Evolutionary conservation across 257 asterid genomes (phyloP).

Genomic region (Cynanchum wilfordii): DNA sequence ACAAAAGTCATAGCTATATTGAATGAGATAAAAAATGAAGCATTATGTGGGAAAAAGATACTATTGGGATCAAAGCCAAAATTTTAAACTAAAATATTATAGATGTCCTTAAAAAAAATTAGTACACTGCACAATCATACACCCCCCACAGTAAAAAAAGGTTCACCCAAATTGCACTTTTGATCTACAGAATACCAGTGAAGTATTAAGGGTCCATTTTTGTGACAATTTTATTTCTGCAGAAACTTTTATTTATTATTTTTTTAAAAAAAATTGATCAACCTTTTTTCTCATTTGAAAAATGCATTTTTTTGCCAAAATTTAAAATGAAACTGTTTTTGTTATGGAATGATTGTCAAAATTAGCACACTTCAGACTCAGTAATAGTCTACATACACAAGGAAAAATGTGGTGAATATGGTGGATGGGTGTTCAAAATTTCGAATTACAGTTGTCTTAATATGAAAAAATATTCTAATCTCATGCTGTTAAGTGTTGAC

Average conservation of each 20-base stretch:
- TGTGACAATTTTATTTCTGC: no score
- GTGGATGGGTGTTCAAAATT: not conserved
- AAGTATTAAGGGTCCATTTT: no score
- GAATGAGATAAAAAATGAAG: not conserved
- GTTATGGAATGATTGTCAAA: no score
- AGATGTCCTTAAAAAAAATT: not conserved
- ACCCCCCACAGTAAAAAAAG: no score
- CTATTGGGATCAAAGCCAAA: not conserved
- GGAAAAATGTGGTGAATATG: not conserved
- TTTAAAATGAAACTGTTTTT: no score
- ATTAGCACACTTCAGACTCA: not conserved
- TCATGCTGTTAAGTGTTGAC: conserved; percentile 8
- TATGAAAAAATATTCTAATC: not conserved
- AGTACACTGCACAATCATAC: no score
- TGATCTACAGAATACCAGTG: not conserved
- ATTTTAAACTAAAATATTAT: no score
- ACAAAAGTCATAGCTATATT: not conserved
- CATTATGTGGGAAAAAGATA: not conserved
- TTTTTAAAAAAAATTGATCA: no score
- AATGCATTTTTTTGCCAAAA: no score
- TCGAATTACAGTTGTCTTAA: not conserved
- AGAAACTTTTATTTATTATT: no score
- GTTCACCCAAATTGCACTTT: not conserved
- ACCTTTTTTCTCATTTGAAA: no score
- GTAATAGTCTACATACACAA: not conserved